Evolutionary conservation across 768 basidiomycete genomes (phyloP).

Genomic region (Astraeus odoratus): DNA sequence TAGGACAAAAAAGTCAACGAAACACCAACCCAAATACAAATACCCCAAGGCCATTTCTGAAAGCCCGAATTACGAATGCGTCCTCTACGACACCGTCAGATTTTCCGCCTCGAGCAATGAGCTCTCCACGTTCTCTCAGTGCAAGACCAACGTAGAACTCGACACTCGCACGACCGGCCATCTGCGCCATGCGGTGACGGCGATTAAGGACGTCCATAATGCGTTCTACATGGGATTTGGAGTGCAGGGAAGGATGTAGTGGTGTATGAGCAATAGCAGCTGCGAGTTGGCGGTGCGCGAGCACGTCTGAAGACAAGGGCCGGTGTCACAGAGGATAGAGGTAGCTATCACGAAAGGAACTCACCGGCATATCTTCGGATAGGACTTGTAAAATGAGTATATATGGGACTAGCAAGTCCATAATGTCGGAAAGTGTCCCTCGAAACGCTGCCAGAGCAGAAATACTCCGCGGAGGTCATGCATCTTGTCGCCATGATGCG

Average conservation of each 20-base stretch:
- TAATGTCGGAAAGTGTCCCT: conserved; percentile 95
- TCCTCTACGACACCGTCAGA: conserved; percentile 55
- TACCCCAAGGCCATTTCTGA: conserved; percentile 93
- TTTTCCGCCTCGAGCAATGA: conserved; percentile 18
- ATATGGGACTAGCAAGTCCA: conserved; percentile 93
- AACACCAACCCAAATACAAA: conserved; percentile 83
- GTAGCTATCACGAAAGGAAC: too few species aligned
- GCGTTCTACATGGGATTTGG: conserved; percentile 82
- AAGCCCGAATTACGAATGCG: conserved; percentile 89
- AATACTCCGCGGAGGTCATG: conserved; percentile 98
- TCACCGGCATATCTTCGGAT: conserved; percentile 92
- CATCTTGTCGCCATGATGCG: conserved; percentile 99
- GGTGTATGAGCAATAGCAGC: conserved; percentile 82
- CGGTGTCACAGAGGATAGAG: too few species aligned
- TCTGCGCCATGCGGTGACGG: conserved; percentile 93
- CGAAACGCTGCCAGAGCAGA: conserved; percentile 90
- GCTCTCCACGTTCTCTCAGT: conserved; percentile 57
- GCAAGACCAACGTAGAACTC: conserved; percentile 97
- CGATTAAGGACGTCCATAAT: conserved; percentile 83
- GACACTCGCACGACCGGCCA: conserved; percentile 93
- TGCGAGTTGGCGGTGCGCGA: conserved; percentile 88
- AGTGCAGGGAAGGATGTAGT: conserved; percentile 83
- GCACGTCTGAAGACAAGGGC: conserved; percentile 54
- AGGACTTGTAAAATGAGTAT: conserved; percentile 98
- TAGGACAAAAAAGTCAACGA: not conserved